Conservation (phyloP, 2,329 filamentous ascomycete species). For the Xylariaceae sp. region DNA sequence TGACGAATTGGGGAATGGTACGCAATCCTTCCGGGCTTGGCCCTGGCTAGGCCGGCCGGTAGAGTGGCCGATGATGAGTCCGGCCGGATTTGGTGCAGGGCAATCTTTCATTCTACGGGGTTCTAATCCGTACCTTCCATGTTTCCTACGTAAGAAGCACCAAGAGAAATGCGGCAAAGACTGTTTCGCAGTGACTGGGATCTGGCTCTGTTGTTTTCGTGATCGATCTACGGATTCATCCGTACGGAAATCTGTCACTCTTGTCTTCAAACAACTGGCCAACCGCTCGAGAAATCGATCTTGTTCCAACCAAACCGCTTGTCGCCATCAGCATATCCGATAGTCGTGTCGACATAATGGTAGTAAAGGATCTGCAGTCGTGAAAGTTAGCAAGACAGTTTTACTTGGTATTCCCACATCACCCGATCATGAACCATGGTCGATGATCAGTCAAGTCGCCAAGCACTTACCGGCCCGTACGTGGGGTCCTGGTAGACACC, state of each 20-base stretch:
- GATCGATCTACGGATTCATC: too few species aligned
- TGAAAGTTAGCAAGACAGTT: neutral
- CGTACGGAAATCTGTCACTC: neutral
- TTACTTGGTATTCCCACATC: neutral
- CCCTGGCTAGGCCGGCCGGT: neutral
- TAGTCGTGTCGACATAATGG: slow-evolving; percentile 35
- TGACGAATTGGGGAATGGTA: neutral
- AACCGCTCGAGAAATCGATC: slow-evolving; percentile 44
- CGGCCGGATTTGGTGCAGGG: too few species aligned
- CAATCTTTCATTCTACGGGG: too few species aligned
- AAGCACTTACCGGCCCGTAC: slow-evolving; percentile 26
- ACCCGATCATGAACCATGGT: neutral
- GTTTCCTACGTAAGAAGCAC: too few species aligned
- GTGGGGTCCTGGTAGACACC: slow-evolving; percentile 34
- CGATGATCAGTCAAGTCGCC: neutral
- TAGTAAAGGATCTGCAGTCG: slow-evolving; percentile 41
- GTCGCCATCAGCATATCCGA: slow-evolving; percentile 35
- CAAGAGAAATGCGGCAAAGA: too few species aligned
- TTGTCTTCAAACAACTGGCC: slow-evolving; percentile 36
- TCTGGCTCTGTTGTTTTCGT: too few species aligned
- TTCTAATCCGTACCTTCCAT: too few species aligned
- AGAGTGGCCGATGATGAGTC: neutral
- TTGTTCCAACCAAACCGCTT: slow-evolving; percentile 50
- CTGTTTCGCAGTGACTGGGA: too few species aligned
- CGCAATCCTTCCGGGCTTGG: neutral